Evolutionary conservation across 495 filamentous ascomycete genomes (phyloP), one percentile per base, ranked within the genome.

Genomic region (Pyronema omphalodes): DNA sequence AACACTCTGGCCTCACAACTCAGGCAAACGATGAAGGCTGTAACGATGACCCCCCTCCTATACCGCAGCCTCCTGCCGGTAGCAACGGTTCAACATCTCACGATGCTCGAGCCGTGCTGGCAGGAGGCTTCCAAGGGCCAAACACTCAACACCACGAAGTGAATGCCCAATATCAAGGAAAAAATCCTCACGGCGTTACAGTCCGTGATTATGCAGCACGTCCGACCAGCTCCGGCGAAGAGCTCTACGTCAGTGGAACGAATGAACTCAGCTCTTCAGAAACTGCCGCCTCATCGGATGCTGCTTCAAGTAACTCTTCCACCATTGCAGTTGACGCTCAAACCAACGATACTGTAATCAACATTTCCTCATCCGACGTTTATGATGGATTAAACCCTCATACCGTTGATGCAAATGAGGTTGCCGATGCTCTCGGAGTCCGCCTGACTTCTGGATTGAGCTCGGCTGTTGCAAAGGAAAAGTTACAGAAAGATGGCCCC

Each of bases 401-500:
- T 33, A 56, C 57, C 3, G 60, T 57, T 29, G 59, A 52, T 18
- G 52, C 61, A 0, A 44, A 54, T 8, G 56, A 55, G 1, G 45
- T 66, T n/a, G 60, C 63, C 12, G 50, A 51, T 1, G 57, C 55
- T 29, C 51, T 65, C 33, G 58, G 56, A 6, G 58, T 62, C 15
- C 50, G 56, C 41, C 35, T 65, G 44, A 47, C 43, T 9, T 41
- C 51, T 15, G 63, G 63, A 17, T 54, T 66, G 39, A 57, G 56
- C 3, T 55, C 46, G 14, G 44, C 63, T 36, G 63, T 60, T 15
- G 62, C 62, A 14, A 51, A 62, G 5, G 59, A 57, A 48, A 59
- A 62, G 43, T 48, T 77, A 51, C 60, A 65, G 55, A 58, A 64
- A 48, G 57, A 74, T 71, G 74, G 74, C 52, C 64, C 67, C 11